Evolutionary conservation across 2,329 filamentous ascomycete species (phyloP).

Genomic region (Fulvia fulva): DNA sequence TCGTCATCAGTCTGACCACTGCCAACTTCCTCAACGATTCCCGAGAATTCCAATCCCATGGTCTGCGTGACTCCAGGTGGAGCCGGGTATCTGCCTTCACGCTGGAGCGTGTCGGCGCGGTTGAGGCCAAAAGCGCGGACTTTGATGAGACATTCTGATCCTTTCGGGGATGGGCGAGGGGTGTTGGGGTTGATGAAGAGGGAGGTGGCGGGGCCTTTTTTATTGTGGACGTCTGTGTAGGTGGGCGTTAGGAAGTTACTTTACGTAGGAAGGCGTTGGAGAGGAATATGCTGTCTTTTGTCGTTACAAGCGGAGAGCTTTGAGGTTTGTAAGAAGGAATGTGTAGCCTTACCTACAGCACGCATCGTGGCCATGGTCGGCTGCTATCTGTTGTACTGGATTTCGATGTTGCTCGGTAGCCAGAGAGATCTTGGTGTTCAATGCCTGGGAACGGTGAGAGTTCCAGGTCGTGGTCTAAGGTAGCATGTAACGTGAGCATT

Average conservation of each 20-base stretch:
- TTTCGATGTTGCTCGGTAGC: no score
- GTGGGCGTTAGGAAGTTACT: neutral
- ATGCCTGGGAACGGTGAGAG: neutral
- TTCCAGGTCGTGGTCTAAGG: neutral
- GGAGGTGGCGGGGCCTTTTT: conserved; percentile 50
- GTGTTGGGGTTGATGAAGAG: conserved; percentile 50
- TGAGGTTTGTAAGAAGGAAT: neutral
- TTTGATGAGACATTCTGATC: conserved; percentile 69
- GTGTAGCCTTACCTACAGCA: neutral
- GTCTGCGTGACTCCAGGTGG: conserved; percentile 64
- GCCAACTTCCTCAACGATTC: conserved; percentile 58
- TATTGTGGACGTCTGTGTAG: conserved; percentile 49
- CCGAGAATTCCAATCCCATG: conserved; percentile 73
- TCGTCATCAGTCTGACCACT: conserved; percentile 30
- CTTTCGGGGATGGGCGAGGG: conserved; percentile 47
- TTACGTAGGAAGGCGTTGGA: no score
- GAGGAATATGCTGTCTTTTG: no score
- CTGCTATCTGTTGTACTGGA: neutral
- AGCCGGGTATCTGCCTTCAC: conserved; percentile 65
- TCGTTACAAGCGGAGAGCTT: no score
- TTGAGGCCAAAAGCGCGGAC: conserved; percentile 64
- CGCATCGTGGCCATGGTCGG: neutral
- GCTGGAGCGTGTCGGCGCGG: conserved; percentile 74
- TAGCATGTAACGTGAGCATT: neutral
- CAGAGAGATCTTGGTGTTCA: no score